Base-by-base conservation (phyloP, 2,329 filamentous ascomycete genomes). In the Aspergillus sp. region DNA sequence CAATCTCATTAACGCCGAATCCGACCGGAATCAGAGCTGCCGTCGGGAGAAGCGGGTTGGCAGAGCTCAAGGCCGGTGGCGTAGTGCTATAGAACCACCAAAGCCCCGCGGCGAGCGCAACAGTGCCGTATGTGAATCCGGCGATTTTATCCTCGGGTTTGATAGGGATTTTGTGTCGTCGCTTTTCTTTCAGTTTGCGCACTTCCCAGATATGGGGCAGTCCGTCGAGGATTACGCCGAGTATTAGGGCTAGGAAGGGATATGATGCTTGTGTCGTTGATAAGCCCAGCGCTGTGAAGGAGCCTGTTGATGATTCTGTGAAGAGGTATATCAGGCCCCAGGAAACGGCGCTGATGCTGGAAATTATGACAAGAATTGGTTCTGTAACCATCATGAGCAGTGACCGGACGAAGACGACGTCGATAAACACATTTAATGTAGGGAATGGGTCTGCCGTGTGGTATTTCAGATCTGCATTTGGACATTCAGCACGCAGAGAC, bases 281-380 rank as follows among this genome's bases (percentile, higher is more conserved):
- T 60, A 78, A 70, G 3, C 68, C 68, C 46, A 74, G 60, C 4
- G 67, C 64, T 19, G 64, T 47, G 63, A 77, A 81, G 3, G 80
- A 71, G 0, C 68, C 59, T 2, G 69, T 66, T 1, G 64, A 39
- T 2, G 63, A 62, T 51, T 64, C 2, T 0, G 57, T 59, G 44
- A 57, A 59, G 35, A 59, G 37, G 23, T 59, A 59, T 12, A 59
- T 55, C 3, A 59, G 15, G 1, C 53, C 49, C n/a, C 55, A 55
- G 4, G 52, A 49, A 0, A 57, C 21, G 2, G 52, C 53, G 35
- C 55, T 52, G 3, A 59, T 53, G 24, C 41, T 46, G n/a, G 57
- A 52, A 1, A 59, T 40, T 1, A 59, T 53, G 14, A 59, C 40
- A 3, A 59, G 39, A n/a, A 59, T 52, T 1, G 54, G 45, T 7